A percentile compares a stretch with the other conserved stretches of the same genome.
Evolutionary conservation across 1,139 yeast species (phyloP).

Genomic region (Lipomyces yarrowii): DNA sequence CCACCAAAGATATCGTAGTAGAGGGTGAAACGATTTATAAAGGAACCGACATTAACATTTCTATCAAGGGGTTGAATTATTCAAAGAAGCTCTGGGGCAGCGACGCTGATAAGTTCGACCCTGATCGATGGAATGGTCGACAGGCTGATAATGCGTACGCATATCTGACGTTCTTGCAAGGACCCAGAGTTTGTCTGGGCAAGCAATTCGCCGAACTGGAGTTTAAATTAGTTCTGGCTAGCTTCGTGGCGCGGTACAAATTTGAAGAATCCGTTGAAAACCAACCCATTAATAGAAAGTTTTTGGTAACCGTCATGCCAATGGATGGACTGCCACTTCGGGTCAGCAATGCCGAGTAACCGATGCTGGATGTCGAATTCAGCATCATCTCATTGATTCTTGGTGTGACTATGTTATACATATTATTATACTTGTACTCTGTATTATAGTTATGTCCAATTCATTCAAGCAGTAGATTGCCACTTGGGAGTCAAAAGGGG

Average conservation of each 20-base stretch:
- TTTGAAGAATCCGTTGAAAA: slow-evolving; percentile 22
- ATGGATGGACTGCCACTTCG: slow-evolving; percentile 29
- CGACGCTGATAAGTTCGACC: slow-evolving; percentile 29
- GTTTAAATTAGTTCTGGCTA: slow-evolving; percentile 23
- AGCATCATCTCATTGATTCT: no score
- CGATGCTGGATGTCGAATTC: no score
- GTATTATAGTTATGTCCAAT: no score
- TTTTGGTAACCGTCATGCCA: slow-evolving; percentile 26
- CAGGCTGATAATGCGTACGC: slow-evolving; percentile 27
- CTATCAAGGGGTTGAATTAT: slow-evolving; percentile 16
- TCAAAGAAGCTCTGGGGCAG: slow-evolving; percentile 28
- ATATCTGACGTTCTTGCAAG: slow-evolving; percentile 28
- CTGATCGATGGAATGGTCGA: slow-evolving; percentile 31
- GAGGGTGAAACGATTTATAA: slow-evolving; percentile 20
- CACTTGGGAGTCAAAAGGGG: no score
- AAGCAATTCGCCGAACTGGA: slow-evolving; percentile 31
- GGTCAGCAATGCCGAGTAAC: background rate
- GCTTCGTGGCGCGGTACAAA: slow-evolving; percentile 18
- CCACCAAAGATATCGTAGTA: slow-evolving; percentile 34
- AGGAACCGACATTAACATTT: slow-evolving; percentile 25
- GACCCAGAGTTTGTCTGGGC: slow-evolving; percentile 32
- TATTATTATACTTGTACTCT: no score
- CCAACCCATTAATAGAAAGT: slow-evolving; percentile 16
- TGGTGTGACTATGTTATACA: no score
- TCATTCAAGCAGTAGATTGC: no score